Evolutionary conservation across 106 monocot species (phyloP), one percentile per base, ranked within the genome.

Genomic region (Dioscorea alata): DNA sequence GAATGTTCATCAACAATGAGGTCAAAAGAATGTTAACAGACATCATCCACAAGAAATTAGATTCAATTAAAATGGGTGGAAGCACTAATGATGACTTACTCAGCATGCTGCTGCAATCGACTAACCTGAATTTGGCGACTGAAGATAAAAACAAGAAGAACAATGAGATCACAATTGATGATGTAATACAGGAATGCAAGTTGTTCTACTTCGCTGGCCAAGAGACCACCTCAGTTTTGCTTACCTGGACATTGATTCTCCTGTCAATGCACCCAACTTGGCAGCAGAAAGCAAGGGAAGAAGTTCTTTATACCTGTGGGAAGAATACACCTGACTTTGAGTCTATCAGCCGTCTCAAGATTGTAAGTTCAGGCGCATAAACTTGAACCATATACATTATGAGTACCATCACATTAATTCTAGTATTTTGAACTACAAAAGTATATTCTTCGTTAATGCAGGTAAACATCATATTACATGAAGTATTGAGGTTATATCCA

Each of bases 151-250:
- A 42, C 22, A 63, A 57, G 4, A 52, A 42, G 9, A 42, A 49
- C 2, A 35, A 32, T 12, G 56, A 70, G 8, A 81, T 88, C 20
- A 84, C 75, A 1, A 63, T 66, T 4, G 71, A 82, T 0, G 85
- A 82, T 2, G 69, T 89, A 4, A 85, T 85, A 12, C 76, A 85
- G 1, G 88, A 89, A 57, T 83, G 86, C 76, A 87, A 87, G 73
- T 19, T 80, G 33, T 87, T 87, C 63, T 87, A 87, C 70, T 66
- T 82, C 63, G 76, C 78, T 9, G 86, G 86, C 8, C 82, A 86
- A 28, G 86, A 80, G 57, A 80, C 83, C 59, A 87, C 80, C 4
- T 73, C 80, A 4, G 50, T 49, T 12, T 71, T 35, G 69, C 57
- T 83, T 23, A 83, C 83, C 50, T 84, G 88, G 88, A 78, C 88